Evolutionary conservation across 2,329 filamentous ascomycete species (phyloP), one percentile per base, ranked within the genome.

Genomic region (Aureobasidium sp.): DNA sequence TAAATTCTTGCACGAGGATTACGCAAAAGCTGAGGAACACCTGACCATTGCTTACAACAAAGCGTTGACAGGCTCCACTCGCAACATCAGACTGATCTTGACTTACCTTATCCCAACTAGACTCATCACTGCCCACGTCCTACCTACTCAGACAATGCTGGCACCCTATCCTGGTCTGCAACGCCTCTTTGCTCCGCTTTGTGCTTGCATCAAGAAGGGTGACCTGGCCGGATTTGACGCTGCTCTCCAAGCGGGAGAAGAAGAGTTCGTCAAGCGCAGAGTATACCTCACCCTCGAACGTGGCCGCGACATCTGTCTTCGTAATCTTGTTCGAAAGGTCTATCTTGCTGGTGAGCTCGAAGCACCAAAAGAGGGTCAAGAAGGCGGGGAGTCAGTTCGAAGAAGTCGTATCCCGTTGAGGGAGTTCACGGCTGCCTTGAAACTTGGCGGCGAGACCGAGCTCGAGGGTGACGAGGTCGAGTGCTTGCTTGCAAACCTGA

Each of bases 251-350:
- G 84, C 87, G 8, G 88, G 89, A 29, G 92, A 97, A 75, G 86
- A 91, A n/a, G 90, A 94, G 67, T 96, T 97, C 68, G 91, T 97
- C 66, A 93, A 89, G 73, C 85, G 89, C 34, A 88, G 93, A 48
- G 96, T 99, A 68, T 99, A 97, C 74, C 83, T 99, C 25, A 97
- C 94, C 0, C 82, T 99, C 0, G 94, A 99, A 73, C 85, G 94
- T 47, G 90, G 91, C 14, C 88, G 94, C 55, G 94, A 99, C 70
- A 91, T 97, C 65, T 89, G 91, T 11, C 76, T 99, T 65, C 88
- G 94, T 62, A 99, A 99, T 72, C 80, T 99, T 3, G 84, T 97
- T 64, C 85, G 94, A 44, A 96, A 95, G 72, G 92, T 97, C 2
- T 97, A 94, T 72, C 73, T 97, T 22, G 85, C 85, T 0, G 91